Conservation (phyloP, 306 rosid genomes). For the Vigna unguiculata region DNA sequence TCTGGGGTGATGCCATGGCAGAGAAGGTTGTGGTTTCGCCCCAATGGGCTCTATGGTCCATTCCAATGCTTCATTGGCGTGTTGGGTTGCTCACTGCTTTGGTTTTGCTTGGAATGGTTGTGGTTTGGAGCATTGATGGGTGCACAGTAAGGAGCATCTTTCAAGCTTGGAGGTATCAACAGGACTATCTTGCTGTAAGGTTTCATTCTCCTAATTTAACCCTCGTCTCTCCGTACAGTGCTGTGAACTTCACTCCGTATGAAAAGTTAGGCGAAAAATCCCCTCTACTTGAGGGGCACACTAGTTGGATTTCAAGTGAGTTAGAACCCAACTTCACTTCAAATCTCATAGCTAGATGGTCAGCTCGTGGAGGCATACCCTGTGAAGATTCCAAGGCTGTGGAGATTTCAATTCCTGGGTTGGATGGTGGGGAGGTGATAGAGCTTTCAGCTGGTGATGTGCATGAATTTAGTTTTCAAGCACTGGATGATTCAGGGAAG, state of each 20-base stretch:
- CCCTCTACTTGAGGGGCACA: conserved; percentile 33
- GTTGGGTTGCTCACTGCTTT: conserved; percentile 62
- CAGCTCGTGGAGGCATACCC: conserved; percentile 79
- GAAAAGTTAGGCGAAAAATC: conserved; percentile 31
- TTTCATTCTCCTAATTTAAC: conserved; percentile 50
- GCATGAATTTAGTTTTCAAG: conserved; percentile 75
- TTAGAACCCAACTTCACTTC: conserved; percentile 71
- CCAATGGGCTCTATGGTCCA: conserved; percentile 46
- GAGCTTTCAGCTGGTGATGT: conserved; percentile 75
- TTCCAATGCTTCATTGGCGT: conserved; percentile 72
- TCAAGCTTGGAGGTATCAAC: conserved; percentile 60
- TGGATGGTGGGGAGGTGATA: conserved; percentile 58
- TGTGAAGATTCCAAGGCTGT: conserved; percentile 75
- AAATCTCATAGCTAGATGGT: conserved; percentile 74
- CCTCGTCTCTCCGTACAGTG: conserved; percentile 28
- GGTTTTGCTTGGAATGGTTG: conserved; percentile 62
- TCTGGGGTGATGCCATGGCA: conserved; percentile 70
- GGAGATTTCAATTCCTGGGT: conserved; percentile 68
- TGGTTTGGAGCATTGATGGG: conserved; percentile 82
- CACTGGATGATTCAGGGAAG: conserved; percentile 73
- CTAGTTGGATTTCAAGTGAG: conserved; percentile 67
- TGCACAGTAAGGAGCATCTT: conserved; percentile 59
- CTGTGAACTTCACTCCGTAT: conserved; percentile 14
- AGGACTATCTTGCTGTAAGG: conserved; percentile 50
- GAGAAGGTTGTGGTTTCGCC: conserved; percentile 60